Evolutionary conservation across 2,329 filamentous ascomycete species (phyloP), one percentile per base, ranked within the genome.

Genomic region (Xylaria sp.): DNA sequence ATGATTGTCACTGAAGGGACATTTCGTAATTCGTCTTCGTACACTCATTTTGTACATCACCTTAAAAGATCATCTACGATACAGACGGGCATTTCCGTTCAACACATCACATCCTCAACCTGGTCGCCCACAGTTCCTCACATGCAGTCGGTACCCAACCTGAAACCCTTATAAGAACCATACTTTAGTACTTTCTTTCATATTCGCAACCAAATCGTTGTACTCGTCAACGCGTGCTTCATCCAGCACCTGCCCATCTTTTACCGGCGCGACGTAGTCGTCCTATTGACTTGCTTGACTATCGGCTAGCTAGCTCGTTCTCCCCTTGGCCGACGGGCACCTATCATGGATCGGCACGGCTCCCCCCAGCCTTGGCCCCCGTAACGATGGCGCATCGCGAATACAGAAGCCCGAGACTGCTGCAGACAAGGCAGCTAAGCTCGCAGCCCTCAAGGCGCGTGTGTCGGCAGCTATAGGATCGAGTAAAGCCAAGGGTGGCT

Each of bases 391-490:
- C 48, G 73, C 78, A 4, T 81, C 80, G 23, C 78, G 82, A 61
- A 74, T 86, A 37, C 79, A 83, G 69, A 80, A 85, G 68, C 68
- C 80, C 52, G 78, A 84, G 65, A 80, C 82, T 16, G 78, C 83
- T 64, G 80, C 87, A 70, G 80, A 91, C 74, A 80, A 84, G 63
- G 80, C 87, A 70, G 80, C 90, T 72, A 80, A 84, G 64, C 79
- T 93, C 65, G 91, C 90, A 52, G 87, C 89, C 49, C 82, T 95
- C 71, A 92, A 89, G 73, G 90, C 90, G 23, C 83, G 90, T 67
- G 88, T 94, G 10, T 88, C 89, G 52, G 89, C 89, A 54, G 89
- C 90, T 56, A 88, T 90, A 52, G 83, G 78, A 63, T 76, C 77
- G 18, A 81, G 54, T 52, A 71, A 71, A 61, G 69, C 69, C 34